phyloP scores from a whole-genome alignment of 2,329 filamentous ascomycete species.

The Juglanconis oblonga region DNA sequence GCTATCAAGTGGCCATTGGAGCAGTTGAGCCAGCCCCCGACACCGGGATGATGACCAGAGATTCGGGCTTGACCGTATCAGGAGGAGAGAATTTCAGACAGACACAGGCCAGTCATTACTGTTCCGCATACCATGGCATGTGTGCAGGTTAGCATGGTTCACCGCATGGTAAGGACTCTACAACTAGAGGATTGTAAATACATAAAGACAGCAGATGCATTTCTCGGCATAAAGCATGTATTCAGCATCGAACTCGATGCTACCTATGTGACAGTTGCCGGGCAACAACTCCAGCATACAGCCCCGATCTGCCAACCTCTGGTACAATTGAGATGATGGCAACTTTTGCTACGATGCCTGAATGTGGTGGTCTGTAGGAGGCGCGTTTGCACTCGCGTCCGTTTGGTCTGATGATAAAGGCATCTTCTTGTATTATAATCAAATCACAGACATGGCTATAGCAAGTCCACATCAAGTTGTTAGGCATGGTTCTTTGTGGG shows the following conservation, averaged over 20 bases:
- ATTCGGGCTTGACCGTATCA: background rate
- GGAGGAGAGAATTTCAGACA: background rate
- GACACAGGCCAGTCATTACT: background rate
- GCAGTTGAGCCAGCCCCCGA: conserved; percentile 1
- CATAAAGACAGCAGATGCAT: background rate
- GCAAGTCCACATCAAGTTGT: too few species aligned
- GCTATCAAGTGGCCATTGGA: conserved; percentile 14
- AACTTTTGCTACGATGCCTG: too few species aligned
- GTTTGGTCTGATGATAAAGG: too few species aligned
- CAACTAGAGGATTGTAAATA: background rate
- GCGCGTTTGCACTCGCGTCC: too few species aligned
- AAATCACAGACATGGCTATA: too few species aligned
- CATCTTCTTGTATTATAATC: too few species aligned
- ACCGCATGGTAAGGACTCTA: background rate
- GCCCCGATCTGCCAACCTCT: too few species aligned
- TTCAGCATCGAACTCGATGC: background rate
- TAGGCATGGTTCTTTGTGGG: too few species aligned
- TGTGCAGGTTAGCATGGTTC: background rate
- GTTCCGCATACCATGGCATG: background rate
- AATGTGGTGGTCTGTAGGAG: too few species aligned
- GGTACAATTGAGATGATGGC: too few species aligned
- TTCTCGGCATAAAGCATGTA: background rate
- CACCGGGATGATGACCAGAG: background rate
- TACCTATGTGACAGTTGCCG: background rate
- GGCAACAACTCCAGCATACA: too few species aligned